Evolutionary conservation across 2,329 filamentous ascomycete species (phyloP), one percentile per base, ranked within the genome.

Genomic region (Aspergillus melleus): DNA sequence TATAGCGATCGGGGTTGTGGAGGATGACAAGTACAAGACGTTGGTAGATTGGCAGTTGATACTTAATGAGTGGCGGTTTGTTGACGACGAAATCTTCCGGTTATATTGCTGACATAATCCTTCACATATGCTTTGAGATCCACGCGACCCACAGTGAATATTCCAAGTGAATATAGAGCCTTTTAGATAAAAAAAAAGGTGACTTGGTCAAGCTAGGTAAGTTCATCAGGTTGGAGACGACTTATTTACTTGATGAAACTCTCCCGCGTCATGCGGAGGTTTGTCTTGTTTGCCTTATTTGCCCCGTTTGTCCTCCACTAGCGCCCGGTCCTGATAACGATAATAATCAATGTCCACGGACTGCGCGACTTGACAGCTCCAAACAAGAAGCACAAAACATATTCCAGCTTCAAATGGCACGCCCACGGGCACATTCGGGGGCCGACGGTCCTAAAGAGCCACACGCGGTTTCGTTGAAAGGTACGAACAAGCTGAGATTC

Each of bases 391-490:
- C 29, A 29, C 30, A n/a, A 19, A 19, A 29, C 53, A 47, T 47
- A 57, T 46, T 24, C 56, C n/a, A 8, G 47, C 49, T 20, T 26
- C 24, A 19, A 0, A 80, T 80, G 78, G 73, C 77, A 65, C 77
- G 77, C 30, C 70, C 77, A 55, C 73, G 78, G 60, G 75, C 77
- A 54, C 68, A 74, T 50, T 80, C 77, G 16, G 69, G 73, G 14
- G 76, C 77, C 52, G 79, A 81, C 49, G 74, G 70, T 52, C 74
- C 76, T 14, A 91, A 91, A 75, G 90, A 93, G 76, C 89, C 90
- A 42, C 90, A 93, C 76, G 86, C 88, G 20, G 86, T 93, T 50
- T 92, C 90, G 54, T 80, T 93, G 55, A 94, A 93, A 80, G 90
- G 79, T 81, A 72, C 51, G 70, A 53, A 61, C 54, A 49, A 39